phyloP scores from a whole-genome alignment of 441 rosid genomes.

The Aleurites moluccanus region DNA sequence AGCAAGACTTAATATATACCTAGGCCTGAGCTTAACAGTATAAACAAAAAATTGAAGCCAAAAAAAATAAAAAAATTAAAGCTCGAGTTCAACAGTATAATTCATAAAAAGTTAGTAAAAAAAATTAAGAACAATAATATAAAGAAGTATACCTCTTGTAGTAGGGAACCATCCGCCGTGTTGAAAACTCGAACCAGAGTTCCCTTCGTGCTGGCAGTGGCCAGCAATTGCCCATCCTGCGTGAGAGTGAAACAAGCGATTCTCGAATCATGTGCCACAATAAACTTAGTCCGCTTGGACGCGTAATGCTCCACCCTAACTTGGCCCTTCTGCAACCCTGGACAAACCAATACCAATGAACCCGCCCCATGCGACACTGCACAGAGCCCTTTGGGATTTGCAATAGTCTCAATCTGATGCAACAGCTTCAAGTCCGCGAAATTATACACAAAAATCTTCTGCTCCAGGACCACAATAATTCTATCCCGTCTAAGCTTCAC shows the following conservation, averaged over 20 bases:
- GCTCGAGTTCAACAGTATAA: not conserved
- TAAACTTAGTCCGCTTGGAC: conserved; percentile 78
- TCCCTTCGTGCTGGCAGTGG: conserved; percentile 87
- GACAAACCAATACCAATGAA: conserved; percentile 79
- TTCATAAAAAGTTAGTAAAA: not conserved
- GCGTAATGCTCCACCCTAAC: conserved; percentile 91
- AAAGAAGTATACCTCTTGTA: conserved; percentile 66
- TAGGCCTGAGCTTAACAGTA: too few relatives aligned
- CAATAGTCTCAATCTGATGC: conserved; percentile 86
- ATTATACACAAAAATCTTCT: conserved; percentile 82
- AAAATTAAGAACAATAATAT: too few relatives aligned
- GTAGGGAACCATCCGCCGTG: conserved; percentile 69
- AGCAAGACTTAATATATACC: not conserved
- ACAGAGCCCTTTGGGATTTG: conserved; percentile 93
- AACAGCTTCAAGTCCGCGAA: conserved; percentile 75
- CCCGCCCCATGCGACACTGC: conserved; percentile 78
- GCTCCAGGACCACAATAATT: conserved; percentile 75
- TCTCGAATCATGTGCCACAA: conserved; percentile 94
- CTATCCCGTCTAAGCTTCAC: conserved; percentile 82
- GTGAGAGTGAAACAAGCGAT: conserved; percentile 82
- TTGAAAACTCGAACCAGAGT: conserved; percentile 77
- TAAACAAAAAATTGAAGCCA: too few relatives aligned
- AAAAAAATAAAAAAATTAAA: too few relatives aligned
- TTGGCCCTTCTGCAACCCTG: conserved; percentile 92
- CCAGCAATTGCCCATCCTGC: conserved; percentile 80